These are phyloP conservation scores for Priceomyces fermenticarens DNA, from an alignment of 805 yeast genomes.

Conservation along the genomic window DNA sequence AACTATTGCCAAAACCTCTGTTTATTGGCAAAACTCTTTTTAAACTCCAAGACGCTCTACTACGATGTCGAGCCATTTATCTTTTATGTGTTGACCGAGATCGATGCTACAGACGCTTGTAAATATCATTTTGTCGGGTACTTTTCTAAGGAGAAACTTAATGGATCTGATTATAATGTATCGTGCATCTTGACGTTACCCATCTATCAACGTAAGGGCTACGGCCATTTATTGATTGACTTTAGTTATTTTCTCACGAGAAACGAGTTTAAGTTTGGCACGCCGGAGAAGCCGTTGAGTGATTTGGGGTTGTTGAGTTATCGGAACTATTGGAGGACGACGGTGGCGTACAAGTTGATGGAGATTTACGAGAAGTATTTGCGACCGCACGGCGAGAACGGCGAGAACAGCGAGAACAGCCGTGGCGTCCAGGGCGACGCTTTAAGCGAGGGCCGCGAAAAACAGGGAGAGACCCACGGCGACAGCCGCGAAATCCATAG, in stretches of 20 bases:
- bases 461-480: no score
- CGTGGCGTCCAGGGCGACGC: no score
- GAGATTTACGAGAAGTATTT: constrained; percentile 19
- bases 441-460: not conserved
- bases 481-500: no score
- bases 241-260: constrained; percentile 80
- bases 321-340: constrained; percentile 78
- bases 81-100: constrained; percentile 80
- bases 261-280: constrained; percentile 75
- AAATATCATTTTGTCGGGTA: constrained; percentile 85
- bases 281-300: constrained; percentile 94
- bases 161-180: constrained; percentile 74
- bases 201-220: constrained; percentile 80
- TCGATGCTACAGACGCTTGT: constrained; percentile 41
- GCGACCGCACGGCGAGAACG: no score
- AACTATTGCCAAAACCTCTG: constrained; percentile 88
- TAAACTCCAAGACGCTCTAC: constrained; percentile 87
- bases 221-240: constrained; percentile 84
- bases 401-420: no score
- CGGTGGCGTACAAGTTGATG: constrained; percentile 51
- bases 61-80: constrained; percentile 95
- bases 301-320: constrained; percentile 84
- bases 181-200: constrained; percentile 92
- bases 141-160: constrained; percentile 83
- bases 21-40: constrained; percentile 79